Evolutionary conservation across 2,329 filamentous ascomycete species (phyloP), one percentile per base, ranked within the genome.

Genomic region (Fusarium proliferatum): DNA sequence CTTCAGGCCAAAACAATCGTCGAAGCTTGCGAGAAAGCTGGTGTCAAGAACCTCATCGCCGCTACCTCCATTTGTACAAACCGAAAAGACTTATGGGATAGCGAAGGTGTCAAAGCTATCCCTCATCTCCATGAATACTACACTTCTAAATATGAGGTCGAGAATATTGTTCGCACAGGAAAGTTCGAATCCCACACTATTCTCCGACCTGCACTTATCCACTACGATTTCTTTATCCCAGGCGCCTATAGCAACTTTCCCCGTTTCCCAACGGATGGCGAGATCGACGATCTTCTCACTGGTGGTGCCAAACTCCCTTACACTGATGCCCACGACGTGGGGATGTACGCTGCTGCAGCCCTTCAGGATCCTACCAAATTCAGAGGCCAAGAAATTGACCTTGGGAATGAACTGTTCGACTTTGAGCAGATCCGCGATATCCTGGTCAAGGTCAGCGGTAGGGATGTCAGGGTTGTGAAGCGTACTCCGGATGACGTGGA

Each of bases 81-180:
- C 4, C 23, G 72, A 19, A 78, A 45, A 49, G 46, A 51, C 2
- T 13, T 78, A 6, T 81, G 80, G 80, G 76, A 79, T 9, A 67
- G 78, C 9, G 51, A 61, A 0, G 30, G 17, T 3, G 73, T 69
- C 0, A 58, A 74, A 21, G 55, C 73, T 17, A 17, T 46, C 9
- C 33, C 39, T 4, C 19, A 51, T 1, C 64, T 83, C n/a, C 61
- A 46, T 38, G 65, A 26, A 1, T 83, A 86, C 68, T 86, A 78
- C 60, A 58, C 69, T 34, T 84, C 81, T 53, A 86, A 86, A 74
- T 73, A 79, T 2, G 66, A 72, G 1, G 78, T 84, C 19, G 84
- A 86, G 48, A 77, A 80, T 2, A 61, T 68, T 3, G 79, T 83
- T 2, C 79, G 78, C 13, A 23, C 15, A 2, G 78, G 71, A n/a